phyloP scores from a whole-genome alignment of 1,284 basidiomycete species.

The Thelephora terrestris region DNA sequence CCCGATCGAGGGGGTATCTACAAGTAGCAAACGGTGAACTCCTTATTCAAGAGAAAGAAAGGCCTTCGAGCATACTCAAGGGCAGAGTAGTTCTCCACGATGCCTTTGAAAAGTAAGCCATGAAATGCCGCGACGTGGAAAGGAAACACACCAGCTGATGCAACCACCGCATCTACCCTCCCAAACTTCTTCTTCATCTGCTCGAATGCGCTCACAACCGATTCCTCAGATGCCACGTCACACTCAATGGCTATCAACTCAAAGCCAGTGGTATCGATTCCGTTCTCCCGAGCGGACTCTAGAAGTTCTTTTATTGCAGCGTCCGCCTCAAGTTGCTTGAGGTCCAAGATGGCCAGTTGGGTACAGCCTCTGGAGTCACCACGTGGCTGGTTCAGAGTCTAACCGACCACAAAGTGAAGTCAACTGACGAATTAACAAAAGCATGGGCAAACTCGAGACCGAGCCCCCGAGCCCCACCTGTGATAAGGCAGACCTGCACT shows the following conservation, averaged over 20 bases:
- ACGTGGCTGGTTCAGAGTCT: slow-evolving; percentile 4
- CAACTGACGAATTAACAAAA: slow-evolving; percentile 73
- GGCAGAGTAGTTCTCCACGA: slow-evolving; percentile 87
- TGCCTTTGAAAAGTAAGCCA: slow-evolving; percentile 37
- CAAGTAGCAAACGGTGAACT: not conserved
- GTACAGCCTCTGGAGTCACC: slow-evolving; percentile 58
- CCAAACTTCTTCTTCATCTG: slow-evolving; percentile 67
- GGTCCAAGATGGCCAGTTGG: slow-evolving; percentile 75
- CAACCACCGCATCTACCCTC: slow-evolving; percentile 79
- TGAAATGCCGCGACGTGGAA: not conserved
- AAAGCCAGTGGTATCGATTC: slow-evolving; percentile 49
- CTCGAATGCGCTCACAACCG: slow-evolving; percentile 66
- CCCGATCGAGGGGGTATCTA: slow-evolving; percentile 77
- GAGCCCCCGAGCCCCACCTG: slow-evolving; percentile 88
- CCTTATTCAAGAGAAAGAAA: not conserved
- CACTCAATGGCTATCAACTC: slow-evolving; percentile 74
- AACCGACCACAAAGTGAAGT: not conserved
- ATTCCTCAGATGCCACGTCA: slow-evolving; percentile 79
- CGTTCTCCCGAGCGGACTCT: slow-evolving; percentile 45
- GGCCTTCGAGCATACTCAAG: slow-evolving; percentile 46
- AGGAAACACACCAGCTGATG: slow-evolving; percentile 65
- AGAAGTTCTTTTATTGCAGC: slow-evolving; percentile 68
- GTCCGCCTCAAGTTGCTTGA: slow-evolving; percentile 66
- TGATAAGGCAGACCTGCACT: slow-evolving; percentile 78
- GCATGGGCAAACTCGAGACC: slow-evolving; percentile 86